phyloP scores from a whole-genome alignment of 2,329 filamentous ascomycete genomes.

The Allantophomopsis cytisporea region DNA sequence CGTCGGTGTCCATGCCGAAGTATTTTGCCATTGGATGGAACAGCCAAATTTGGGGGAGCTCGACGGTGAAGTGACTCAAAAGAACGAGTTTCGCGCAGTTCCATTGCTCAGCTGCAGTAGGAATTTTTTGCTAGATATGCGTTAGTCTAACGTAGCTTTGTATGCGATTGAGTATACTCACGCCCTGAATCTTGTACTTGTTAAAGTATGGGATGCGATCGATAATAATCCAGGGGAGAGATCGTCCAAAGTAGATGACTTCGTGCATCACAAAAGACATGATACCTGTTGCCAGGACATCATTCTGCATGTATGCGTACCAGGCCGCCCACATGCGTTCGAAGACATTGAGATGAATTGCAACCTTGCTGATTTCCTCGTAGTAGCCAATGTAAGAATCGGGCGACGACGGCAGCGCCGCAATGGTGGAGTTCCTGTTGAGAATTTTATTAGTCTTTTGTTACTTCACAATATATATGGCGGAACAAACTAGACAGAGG shows the following conservation, averaged over 20 bases:
- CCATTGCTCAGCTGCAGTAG: constrained; percentile 88
- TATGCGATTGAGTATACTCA: constrained; percentile 26
- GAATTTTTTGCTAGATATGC: constrained; percentile 48
- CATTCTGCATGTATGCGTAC: constrained; percentile 98
- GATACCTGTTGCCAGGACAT: constrained; percentile 89
- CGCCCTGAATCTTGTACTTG: constrained; percentile 87
- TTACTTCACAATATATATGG: background rate
- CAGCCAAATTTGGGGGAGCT: constrained; percentile 96
- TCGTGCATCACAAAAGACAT: constrained; percentile 97
- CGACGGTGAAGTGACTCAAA: constrained; percentile 91
- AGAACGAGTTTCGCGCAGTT: constrained; percentile 88
- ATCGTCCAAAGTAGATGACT: constrained; percentile 80
- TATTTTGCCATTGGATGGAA: constrained; percentile 95
- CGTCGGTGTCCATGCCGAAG: constrained; percentile 75
- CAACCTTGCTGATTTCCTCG: constrained; percentile 54
- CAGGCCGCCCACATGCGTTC: constrained; percentile 91
- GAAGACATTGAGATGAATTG: constrained; percentile 66
- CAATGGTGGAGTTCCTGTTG: background rate
- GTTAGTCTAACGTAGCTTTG: constrained; percentile 10
- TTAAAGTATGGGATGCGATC: constrained; percentile 79
- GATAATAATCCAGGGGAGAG: constrained; percentile 83
- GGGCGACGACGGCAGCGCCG: constrained; percentile 10
- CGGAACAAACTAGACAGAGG: background rate
- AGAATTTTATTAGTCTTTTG: background rate
- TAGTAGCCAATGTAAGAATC: constrained; percentile 38